Base-by-base conservation (phyloP, 768 basidiomycete genomes). In the Cystobasidium onofrii region DNA sequence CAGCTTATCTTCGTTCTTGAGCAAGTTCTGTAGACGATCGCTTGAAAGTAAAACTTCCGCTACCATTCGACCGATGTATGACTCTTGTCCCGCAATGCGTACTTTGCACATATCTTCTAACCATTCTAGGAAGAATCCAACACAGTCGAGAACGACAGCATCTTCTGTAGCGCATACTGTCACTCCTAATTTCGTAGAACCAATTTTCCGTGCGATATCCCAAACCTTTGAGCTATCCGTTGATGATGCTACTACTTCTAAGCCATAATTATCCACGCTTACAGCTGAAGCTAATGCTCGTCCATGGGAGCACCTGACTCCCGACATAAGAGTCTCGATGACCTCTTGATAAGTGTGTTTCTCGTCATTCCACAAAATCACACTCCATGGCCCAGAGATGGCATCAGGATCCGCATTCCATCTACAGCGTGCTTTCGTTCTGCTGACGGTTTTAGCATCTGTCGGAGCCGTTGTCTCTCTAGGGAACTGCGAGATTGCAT, bases 281-380 rank as follows among this genome's bases (percentile, higher is more conserved):
- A 86, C 84, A 0, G 86, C 86, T 44, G 87, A 81, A 0, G 83
- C 84, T 0, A 82, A 77, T 0, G 90, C 89, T 33, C 89, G 87
- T 44, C 86, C 86, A 25, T 82, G 81, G 10, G 86, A 81, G 25
- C 85, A 84, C 20, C 80, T 81, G 0, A 84, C 85, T 55, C 89
- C 89, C 73, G 84, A 84, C 6, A 91, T 82, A 50, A 92, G 85
- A 36, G 75, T 72, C 74, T 86, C 85, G 75, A 89, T 88, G 67
- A 96, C 88, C 78, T 98, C 92, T 64, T 89, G 88, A 78, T 89
- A 90, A 0, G 91, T 92, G 81, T 97, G 96, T 77, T 94, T 95
- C 81, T 99, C 96, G 81, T 96, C 94, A 82, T 94, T 93, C 93
- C 93, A 97, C 3, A 98, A 82, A 31, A 95, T 84, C 73, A 97